Evolutionary conservation across 75 land plant species (phyloP).

Genomic region (Sequoia sempervirens): DNA sequence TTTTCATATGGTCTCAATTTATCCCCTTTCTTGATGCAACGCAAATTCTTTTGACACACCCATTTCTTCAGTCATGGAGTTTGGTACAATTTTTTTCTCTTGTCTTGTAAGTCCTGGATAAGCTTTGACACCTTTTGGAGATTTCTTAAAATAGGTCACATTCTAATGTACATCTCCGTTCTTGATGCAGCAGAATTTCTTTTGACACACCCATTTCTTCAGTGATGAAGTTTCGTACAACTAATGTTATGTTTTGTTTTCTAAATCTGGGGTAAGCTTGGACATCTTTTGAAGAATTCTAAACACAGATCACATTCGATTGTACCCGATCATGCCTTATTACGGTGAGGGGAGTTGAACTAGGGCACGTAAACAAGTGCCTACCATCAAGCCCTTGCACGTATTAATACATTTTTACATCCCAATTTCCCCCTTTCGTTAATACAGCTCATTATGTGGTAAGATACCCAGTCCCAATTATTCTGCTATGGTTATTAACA

Average conservation of each 20-base stretch:
- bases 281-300: neutral
- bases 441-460: neutral
- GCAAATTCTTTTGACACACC: neutral
- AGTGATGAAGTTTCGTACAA: neutral
- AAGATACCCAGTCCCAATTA: no score
- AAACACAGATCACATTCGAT: neutral
- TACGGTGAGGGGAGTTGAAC: neutral
- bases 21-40: neutral
- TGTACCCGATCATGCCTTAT: neutral
- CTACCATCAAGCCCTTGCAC: neutral
- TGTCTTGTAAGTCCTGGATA: neutral
- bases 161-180: neutral
- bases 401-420: neutral
- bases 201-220: no score
- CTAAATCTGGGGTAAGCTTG: neutral
- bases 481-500: no score
- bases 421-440: neutral
- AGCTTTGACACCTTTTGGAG: neutral
- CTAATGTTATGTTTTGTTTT: no score
- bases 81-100: neutral
- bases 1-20: neutral
- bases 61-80: neutral
- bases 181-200: no score
- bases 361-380: neutral
- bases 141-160: neutral